phyloP scores from a whole-genome alignment of 2,329 filamentous ascomycete species.

The Arachnomyces sp. region DNA sequence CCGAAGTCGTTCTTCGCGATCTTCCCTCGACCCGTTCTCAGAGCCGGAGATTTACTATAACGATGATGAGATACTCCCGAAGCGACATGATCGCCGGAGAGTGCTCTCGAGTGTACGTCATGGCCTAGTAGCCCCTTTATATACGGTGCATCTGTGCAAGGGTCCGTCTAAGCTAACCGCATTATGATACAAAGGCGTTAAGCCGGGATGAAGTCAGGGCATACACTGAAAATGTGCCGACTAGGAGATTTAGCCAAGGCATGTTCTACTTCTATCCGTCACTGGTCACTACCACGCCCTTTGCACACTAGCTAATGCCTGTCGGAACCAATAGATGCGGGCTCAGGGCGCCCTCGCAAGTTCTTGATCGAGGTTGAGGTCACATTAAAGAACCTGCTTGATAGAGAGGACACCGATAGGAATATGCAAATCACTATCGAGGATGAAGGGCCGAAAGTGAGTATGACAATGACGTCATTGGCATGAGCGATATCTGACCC shows the following conservation, averaged over 20 bases:
- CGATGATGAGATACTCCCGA: conserved; percentile 38
- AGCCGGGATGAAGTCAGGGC: conserved; percentile 28
- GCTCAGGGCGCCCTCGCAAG: conserved; percentile 58
- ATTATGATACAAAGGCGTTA: conserved; percentile 19
- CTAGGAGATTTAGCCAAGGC: conserved; percentile 40
- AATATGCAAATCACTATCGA: conserved; percentile 99
- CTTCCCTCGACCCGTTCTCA: conserved; percentile 45
- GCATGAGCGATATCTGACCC: conserved; percentile 19
- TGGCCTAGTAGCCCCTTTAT: neutral
- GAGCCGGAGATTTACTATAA: conserved; percentile 54
- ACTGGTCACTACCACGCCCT: neutral
- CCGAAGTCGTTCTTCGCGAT: too few species aligned
- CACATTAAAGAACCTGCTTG: conserved; percentile 68
- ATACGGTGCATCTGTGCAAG: too few species aligned
- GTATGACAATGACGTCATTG: conserved; percentile 4
- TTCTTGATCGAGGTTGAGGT: conserved; percentile 82
- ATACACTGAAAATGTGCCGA: conserved; percentile 24
- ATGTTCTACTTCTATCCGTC: conserved; percentile 9
- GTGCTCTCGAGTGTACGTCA: conserved; percentile 49
- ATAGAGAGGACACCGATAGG: conserved; percentile 83
- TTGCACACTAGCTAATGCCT: too few species aligned
- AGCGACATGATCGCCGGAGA: conserved; percentile 39
- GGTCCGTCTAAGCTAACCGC: too few species aligned
- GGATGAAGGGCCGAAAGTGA: conserved; percentile 81
- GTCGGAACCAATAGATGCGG: conserved; percentile 54